A percentile compares a stretch with the other conserved stretches of the same genome.
phyloP scores from a whole-genome alignment of 441 rosid genomes.

The California macrophylla region DNA sequence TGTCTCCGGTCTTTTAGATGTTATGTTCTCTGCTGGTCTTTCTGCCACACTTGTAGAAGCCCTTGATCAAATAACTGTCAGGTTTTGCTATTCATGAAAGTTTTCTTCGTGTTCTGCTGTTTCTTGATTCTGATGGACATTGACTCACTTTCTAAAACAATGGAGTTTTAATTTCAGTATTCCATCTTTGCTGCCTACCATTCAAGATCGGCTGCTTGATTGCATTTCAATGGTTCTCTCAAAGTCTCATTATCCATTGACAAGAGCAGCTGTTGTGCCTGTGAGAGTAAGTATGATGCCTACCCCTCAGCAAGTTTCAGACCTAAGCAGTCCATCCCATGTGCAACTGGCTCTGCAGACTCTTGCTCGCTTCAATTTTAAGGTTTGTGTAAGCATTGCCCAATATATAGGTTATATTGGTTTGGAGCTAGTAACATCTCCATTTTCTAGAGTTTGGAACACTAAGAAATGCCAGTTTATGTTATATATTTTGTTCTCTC shows the following conservation, averaged over 20 bases:
- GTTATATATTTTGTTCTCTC: background rate
- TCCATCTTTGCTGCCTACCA: constrained; percentile 77
- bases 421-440: background rate
- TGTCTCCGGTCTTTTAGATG: constrained; percentile 76
- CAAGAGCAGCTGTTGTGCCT: constrained; percentile 51
- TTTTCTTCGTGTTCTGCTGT: constrained; percentile 6
- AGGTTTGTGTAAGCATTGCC: constrained; percentile 38
- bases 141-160: constrained; percentile 13
- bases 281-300: constrained; percentile 50
- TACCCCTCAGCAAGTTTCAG: constrained; percentile 56
- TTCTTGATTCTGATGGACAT: constrained; percentile 12
- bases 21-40: constrained; percentile 83
- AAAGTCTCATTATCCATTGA: constrained; percentile 60
- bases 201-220: constrained; percentile 83
- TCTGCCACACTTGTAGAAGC: constrained; percentile 79
- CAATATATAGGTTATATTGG: background rate
- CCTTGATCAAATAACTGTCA: constrained; percentile 74
- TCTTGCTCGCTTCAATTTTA: constrained; percentile 88
- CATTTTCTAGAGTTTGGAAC: background rate
- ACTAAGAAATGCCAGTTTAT: background rate
- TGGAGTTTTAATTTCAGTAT: constrained; percentile 50
- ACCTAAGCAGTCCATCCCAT: constrained; percentile 57
- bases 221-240: constrained; percentile 83
- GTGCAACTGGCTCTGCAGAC: constrained; percentile 98
- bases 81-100: constrained; percentile 33